Conservation (phyloP, 768 basidiomycete genomes). For the Mycena rebaudengoi region DNA sequence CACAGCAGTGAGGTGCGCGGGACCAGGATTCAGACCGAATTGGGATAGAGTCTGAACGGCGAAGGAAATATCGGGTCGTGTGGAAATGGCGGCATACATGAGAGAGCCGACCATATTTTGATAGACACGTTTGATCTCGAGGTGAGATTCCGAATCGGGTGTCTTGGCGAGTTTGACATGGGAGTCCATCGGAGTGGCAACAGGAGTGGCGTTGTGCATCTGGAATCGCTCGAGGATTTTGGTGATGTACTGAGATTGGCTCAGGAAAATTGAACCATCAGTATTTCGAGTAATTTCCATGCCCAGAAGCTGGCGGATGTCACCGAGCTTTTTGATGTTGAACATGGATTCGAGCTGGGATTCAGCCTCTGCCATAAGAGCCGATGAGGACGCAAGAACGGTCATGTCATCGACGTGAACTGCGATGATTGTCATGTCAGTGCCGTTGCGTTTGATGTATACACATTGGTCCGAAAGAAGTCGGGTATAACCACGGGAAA, state of each 20-base stretch:
- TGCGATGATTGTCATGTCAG: slow-evolving; percentile 8
- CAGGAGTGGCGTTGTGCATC: slow-evolving; percentile 8
- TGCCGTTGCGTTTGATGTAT: slow-evolving; percentile 14
- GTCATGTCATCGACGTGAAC: slow-evolving; percentile 37
- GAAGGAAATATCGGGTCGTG: slow-evolving; percentile 44
- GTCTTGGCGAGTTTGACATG: slow-evolving; percentile 10
- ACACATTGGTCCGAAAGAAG: slow-evolving; percentile 22
- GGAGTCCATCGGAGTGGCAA: slow-evolving; percentile 23
- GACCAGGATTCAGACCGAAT: too few species aligned
- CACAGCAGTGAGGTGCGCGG: too few species aligned
- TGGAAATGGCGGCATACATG: slow-evolving; percentile 38
- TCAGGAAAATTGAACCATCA: slow-evolving; percentile 15
- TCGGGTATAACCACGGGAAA: slow-evolving; percentile 14
- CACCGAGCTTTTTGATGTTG: slow-evolving; percentile 22
- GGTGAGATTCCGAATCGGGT: not conserved
- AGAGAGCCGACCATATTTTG: slow-evolving; percentile 35
- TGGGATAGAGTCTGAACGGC: slow-evolving; percentile 34
- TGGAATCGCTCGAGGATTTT: slow-evolving; percentile 16
- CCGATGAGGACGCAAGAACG: slow-evolving; percentile 14
- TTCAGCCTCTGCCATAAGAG: not conserved
- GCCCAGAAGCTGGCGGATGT: slow-evolving; percentile 26
- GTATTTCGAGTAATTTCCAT: slow-evolving; percentile 28
- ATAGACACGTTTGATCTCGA: slow-evolving; percentile 28
- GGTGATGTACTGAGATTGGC: slow-evolving; percentile 21
- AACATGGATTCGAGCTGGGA: slow-evolving; percentile 20